Base-by-base conservation (phyloP, 1,284 basidiomycete species). In the Wolfiporia cocos region DNA sequence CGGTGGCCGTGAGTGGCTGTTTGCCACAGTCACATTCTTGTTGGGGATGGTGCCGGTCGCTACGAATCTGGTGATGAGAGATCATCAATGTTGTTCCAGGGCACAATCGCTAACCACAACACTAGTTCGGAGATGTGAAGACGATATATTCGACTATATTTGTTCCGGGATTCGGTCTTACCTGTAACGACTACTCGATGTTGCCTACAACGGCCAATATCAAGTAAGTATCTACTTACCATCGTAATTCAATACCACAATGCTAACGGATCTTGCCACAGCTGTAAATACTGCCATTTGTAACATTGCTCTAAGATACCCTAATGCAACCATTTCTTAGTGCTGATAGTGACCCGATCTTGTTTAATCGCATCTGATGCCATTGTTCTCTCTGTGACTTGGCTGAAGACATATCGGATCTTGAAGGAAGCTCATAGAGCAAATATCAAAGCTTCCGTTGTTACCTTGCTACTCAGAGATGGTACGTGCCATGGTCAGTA, bases 391-490 rank as follows among this genome's bases (percentile, higher is more conserved):
- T 1, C 23, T 15, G 39, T 49, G 5, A 49, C 47, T 1, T 49
- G 47, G 47, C 37, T 30, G 38, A 24, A 41, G 10, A 49, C 47
- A 12, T 46, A 49, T 21, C 35, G 15, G 2, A 38, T 46, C 15
- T 33, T 29, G 17, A 38, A 22, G 22, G 38, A 41, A 19, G 44
- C 41, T 3, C 24, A 18, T 5, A 19, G 34, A 2, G 31, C 36
- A 4, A 43, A 42, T 30, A 23, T 49, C 17, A 45, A 34, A 20
- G 20, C 44, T 3, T 37, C 47, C 0, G 29, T 43, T 4, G 33
- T 26, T 4, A 43, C 44, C 15, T 33, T 46, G 3, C 18, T 49
- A 1, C 15, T 49, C 2, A 35, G 47, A 21, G 47, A 49, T 31
- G 47, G 47, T 46, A 24, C 11, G 44, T 37, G 5, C 4, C 10